Evolutionary conservation across 202 grass and related monocot genomes (phyloP).

Genomic region (Saccharum hybrid): DNA sequence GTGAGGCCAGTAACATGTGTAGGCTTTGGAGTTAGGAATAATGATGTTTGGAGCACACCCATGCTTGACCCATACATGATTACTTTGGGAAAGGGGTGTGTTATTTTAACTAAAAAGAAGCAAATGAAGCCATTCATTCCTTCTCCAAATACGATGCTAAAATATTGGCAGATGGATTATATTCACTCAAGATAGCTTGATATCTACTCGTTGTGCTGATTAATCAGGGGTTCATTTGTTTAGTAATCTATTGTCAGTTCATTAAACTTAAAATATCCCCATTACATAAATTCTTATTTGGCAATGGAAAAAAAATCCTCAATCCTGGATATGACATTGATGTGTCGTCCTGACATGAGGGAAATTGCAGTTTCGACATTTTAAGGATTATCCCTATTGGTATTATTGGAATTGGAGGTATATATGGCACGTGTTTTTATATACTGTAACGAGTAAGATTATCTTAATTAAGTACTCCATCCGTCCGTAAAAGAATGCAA

Average conservation of each 20-base stretch:
- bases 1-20: constrained; percentile 11
- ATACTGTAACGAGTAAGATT: too few species aligned
- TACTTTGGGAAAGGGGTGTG: constrained; percentile 5
- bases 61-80: constrained; percentile 9
- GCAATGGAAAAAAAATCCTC: not conserved
- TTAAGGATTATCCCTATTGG: too few species aligned
- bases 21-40: constrained; percentile 4
- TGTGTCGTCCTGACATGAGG: not conserved
- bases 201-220: not conserved
- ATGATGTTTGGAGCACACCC: not conserved
- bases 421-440: too few species aligned
- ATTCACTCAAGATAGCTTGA: not conserved
- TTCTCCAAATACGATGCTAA: constrained; percentile 26
- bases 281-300: not conserved
- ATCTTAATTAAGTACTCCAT: too few species aligned
- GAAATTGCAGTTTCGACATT: too few species aligned
- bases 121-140: constrained; percentile 4
- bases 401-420: not conserved
- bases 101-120: constrained; percentile 1
- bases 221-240: not conserved
- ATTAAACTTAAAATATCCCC: not conserved
- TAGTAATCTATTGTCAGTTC: not conserved
- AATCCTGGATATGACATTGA: not conserved
- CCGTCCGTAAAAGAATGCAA: too few species aligned
- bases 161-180: not conserved